These are phyloP conservation scores for Schizothecium vesticola DNA, from an alignment of 495 filamentous ascomycete species.

Conservation along the genomic window DNA sequence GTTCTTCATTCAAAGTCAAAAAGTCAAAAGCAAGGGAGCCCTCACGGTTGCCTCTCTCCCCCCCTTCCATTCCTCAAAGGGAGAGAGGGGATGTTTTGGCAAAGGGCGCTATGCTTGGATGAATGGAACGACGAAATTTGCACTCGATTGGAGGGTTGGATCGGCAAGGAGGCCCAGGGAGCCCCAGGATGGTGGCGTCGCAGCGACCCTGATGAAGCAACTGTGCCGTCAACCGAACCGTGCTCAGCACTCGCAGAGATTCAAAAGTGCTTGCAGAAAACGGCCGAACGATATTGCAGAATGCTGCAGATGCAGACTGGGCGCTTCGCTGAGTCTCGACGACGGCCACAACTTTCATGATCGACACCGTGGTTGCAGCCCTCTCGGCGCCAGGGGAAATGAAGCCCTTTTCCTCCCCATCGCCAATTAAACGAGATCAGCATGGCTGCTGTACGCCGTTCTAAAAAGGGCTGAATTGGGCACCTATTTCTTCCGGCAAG, in stretches of 20 bases:
- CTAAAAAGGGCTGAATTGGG: background rate
- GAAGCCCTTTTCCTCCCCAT: background rate
- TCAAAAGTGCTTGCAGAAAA: background rate
- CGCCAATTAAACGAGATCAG: background rate
- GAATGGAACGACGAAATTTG: background rate
- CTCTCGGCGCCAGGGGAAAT: constrained; percentile 10
- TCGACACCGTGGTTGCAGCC: background rate
- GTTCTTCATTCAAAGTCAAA: background rate
- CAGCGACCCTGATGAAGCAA: background rate
- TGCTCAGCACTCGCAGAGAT: background rate
- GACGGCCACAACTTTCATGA: background rate
- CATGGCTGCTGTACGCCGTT: background rate
- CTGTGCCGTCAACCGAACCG: background rate
- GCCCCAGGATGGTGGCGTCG: background rate
- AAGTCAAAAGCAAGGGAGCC: background rate
- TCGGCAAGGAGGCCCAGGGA: background rate
- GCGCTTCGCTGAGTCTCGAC: background rate
- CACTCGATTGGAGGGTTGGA: background rate
- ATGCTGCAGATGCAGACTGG: background rate
- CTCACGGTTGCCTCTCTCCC: background rate
- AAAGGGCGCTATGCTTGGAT: background rate
- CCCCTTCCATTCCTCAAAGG: background rate
- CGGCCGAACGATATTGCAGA: background rate
- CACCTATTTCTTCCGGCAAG: background rate
- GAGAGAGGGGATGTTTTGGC: background rate